Percentiles rank a stretch among this genome's conserved stretches.
Conservation (phyloP, 2,329 filamentous ascomycete species). For the Xylaria sp. region DNA sequence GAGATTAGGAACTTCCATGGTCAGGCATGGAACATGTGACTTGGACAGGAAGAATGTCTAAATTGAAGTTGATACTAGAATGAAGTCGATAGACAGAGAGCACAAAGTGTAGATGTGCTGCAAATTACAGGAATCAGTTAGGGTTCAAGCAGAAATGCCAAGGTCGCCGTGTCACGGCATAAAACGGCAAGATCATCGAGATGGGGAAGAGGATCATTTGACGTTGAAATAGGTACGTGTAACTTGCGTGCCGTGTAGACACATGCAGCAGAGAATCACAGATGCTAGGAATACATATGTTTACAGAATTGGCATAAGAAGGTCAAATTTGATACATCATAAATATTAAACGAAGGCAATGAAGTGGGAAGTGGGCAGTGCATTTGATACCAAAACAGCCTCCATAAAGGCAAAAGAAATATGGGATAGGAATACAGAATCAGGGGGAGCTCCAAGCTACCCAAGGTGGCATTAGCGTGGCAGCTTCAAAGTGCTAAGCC, state of each 20-base stretch:
- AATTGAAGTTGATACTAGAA: neutral
- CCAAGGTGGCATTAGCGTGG: neutral
- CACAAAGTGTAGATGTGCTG: conserved; percentile 7
- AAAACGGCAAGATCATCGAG: neutral
- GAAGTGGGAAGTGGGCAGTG: conserved; percentile 6
- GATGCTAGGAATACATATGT: neutral
- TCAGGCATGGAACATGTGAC: conserved; percentile 23
- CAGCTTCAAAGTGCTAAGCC: conserved; percentile 32
- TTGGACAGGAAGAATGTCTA: neutral
- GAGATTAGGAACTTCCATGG: conserved; percentile 41
- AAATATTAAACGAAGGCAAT: neutral
- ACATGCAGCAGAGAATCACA: neutral
- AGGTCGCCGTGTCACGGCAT: conserved; percentile 12
- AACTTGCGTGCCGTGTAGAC: neutral
- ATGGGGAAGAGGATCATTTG: neutral
- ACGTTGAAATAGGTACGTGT: neutral
- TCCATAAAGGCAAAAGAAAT: neutral
- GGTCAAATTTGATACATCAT: neutral
- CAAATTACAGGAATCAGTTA: conserved; percentile 2
- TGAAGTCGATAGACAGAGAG: neutral
- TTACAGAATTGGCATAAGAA: neutral
- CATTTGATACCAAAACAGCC: neutral
- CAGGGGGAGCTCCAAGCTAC: neutral
- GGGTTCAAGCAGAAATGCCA: conserved; percentile 2
- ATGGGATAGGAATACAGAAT: neutral